Percentiles rank a stretch among this genome's conserved stretches.
phyloP scores from a whole-genome alignment of 257 asterid genomes.

The Buddleja alternifolia region DNA sequence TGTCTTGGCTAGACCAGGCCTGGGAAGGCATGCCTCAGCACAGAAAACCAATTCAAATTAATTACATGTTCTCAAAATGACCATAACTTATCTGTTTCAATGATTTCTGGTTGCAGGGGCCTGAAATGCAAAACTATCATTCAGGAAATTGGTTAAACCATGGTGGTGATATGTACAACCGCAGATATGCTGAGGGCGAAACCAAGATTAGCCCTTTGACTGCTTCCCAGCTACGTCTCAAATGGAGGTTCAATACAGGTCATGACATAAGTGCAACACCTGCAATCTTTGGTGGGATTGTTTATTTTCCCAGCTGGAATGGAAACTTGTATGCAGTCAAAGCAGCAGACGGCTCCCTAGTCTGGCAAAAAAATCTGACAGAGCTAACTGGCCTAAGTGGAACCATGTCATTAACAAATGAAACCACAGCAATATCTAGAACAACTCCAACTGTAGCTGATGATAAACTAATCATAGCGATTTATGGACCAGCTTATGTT shows the following conservation, averaged over 20 bases:
- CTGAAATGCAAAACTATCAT: background rate
- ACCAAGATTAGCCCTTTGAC: slow-evolving; percentile 43
- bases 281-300: slow-evolving; percentile 33
- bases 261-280: slow-evolving; percentile 48
- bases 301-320: slow-evolving; percentile 61
- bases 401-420: slow-evolving; percentile 17
- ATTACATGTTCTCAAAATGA: too few species aligned
- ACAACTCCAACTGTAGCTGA: slow-evolving; percentile 53
- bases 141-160: slow-evolving; percentile 50
- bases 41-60: too few species aligned
- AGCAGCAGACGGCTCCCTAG: slow-evolving; percentile 42
- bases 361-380: slow-evolving; percentile 45
- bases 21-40: too few species aligned
- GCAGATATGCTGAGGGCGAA: slow-evolving; percentile 41
- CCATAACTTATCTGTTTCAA: too few species aligned
- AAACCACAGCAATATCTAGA: slow-evolving; percentile 33
- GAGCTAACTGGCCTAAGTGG: slow-evolving; percentile 44
- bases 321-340: slow-evolving; percentile 53
- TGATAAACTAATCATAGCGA: slow-evolving; percentile 44
- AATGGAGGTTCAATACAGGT: slow-evolving; percentile 55
- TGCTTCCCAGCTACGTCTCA: slow-evolving; percentile 37
- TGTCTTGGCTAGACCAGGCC: too few species aligned
- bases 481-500: slow-evolving; percentile 55
- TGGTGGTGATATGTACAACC: slow-evolving; percentile 58
- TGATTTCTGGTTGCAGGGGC: slow-evolving; percentile 7